phyloP scores from a whole-genome alignment of 257 asterid genomes.

The Linderniella brevidens region DNA sequence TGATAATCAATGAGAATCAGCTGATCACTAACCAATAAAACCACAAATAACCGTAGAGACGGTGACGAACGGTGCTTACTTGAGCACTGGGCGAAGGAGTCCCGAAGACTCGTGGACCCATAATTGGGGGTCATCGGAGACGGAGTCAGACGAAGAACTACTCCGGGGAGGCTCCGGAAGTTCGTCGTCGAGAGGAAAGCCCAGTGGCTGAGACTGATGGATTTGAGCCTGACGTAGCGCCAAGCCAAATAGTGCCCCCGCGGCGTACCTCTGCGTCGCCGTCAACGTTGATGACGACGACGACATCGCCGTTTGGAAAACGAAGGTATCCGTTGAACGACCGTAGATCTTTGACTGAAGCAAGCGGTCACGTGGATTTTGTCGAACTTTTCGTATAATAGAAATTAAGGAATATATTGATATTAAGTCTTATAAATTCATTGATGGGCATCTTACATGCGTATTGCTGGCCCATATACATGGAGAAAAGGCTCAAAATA shows the following conservation, averaged over 20 bases:
- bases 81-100: slow-evolving; percentile 79
- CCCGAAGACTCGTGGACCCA: slow-evolving; percentile 58
- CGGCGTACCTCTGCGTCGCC: slow-evolving; percentile 52
- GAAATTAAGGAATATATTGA: no score
- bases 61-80: slow-evolving; percentile 16
- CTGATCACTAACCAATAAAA: neutral
- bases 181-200: slow-evolving; percentile 26
- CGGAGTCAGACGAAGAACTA: slow-evolving; percentile 41
- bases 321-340: neutral
- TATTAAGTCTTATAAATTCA: no score
- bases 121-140: slow-evolving; percentile 32
- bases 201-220: slow-evolving; percentile 55
- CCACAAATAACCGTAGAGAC: neutral
- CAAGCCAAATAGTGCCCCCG: slow-evolving; percentile 64
- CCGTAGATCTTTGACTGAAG: no score
- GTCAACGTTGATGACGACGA: slow-evolving; percentile 33
- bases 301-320: neutral
- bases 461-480: no score
- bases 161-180: slow-evolving; percentile 31
- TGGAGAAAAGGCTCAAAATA: no score
- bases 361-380: no score
- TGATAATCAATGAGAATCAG: no score
- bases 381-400: no score
- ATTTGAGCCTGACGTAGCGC: slow-evolving; percentile 72
- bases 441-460: no score